phyloP scores from a whole-genome alignment of 2,329 filamentous ascomycete species.

The Colletotrichum somersetense region DNA sequence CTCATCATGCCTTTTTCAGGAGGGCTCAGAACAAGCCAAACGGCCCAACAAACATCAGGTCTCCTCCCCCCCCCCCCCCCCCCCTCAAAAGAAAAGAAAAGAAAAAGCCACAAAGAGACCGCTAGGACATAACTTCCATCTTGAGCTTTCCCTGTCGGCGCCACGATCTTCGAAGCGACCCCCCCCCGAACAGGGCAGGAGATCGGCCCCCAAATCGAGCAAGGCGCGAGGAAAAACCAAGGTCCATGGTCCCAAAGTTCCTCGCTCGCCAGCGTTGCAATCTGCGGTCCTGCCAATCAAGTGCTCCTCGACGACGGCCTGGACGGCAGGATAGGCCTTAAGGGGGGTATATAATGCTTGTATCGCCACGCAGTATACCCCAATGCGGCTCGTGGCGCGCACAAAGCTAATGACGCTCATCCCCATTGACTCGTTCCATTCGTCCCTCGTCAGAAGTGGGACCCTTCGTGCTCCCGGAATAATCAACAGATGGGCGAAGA shows the following conservation, averaged over 20 bases:
- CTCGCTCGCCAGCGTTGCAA: neutral
- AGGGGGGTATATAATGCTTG: neutral
- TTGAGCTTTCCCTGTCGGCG: constrained; percentile 24
- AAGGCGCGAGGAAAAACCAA: constrained; percentile 20
- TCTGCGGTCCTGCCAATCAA: constrained; percentile 12
- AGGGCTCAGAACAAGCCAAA: neutral
- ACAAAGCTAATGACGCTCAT: neutral
- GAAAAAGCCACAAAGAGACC: constrained; percentile 12
- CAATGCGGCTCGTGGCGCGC: neutral
- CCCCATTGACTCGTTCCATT: constrained; percentile 13
- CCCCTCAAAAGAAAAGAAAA: neutral
- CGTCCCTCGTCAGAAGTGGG: neutral
- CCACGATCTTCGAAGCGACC: constrained; percentile 15
- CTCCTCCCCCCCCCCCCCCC: no score
- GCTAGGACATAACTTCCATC: constrained; percentile 38
- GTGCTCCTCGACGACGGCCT: constrained; percentile 2
- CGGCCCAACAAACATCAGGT: neutral
- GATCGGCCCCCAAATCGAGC: constrained; percentile 15
- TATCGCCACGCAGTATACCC: constrained; percentile 26
- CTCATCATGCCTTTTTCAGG: neutral
- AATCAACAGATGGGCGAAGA: neutral
- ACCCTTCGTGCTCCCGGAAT: neutral
- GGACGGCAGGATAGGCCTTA: neutral
- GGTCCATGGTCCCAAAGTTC: constrained; percentile 11
- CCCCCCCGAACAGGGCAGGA: constrained; percentile 11